Percentiles rank a stretch among this genome's conserved stretches.
phyloP scores from a whole-genome alignment of 768 basidiomycete genomes.

The Trametes meyenii region DNA sequence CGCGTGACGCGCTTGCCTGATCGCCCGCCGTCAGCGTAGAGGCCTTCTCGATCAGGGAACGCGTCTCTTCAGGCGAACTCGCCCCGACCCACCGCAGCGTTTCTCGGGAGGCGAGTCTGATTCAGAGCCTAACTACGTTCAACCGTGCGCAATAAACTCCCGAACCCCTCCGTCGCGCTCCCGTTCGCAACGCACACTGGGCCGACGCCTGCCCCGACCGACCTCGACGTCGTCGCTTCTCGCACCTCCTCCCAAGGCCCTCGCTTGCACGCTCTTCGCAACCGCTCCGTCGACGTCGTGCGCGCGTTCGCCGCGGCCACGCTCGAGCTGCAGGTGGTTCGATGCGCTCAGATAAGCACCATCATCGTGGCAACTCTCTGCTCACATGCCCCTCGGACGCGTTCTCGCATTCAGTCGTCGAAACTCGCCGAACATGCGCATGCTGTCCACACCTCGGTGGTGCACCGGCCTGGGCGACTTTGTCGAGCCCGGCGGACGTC shows the following conservation, averaged over 20 bases:
- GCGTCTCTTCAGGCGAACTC: not conserved
- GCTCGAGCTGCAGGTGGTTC: constrained; percentile 1
- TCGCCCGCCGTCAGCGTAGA: constrained; percentile 10
- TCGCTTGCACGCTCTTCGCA: not conserved
- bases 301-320: not conserved
- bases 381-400: constrained; percentile 16
- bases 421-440: not conserved
- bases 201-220: not conserved
- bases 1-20: constrained; percentile 9
- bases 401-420: constrained; percentile 18
- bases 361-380: constrained; percentile 7
- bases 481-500: constrained; percentile 3
- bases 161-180: not conserved
- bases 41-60: not conserved
- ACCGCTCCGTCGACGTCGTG: not conserved
- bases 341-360: constrained; percentile 20
- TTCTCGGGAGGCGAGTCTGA: not conserved
- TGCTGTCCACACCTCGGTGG: no score
- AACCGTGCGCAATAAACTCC: not conserved
- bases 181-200: not conserved
- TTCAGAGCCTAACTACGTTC: not conserved
- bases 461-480: constrained; percentile 12
- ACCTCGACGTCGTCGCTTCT: constrained; percentile 3
- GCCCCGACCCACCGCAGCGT: not conserved
- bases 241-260: not conserved